Evolutionary conservation across 768 basidiomycete species (phyloP), one percentile per base, ranked within the genome.

Genomic region (Royoungia palumana): DNA sequence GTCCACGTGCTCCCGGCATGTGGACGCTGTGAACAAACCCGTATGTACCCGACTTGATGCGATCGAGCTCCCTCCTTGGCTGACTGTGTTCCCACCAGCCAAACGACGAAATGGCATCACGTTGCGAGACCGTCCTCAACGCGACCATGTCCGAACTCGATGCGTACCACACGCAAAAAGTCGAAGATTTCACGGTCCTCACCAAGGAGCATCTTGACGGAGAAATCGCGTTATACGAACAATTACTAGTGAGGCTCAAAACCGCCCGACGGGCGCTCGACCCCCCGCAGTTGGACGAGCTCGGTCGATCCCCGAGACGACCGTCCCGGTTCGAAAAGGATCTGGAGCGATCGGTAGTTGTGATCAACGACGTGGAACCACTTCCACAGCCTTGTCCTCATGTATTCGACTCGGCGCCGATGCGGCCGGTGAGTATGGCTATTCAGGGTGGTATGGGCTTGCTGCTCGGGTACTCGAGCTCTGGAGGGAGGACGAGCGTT

Each of bases 91-190:
- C 17, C n/a, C 10, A 24, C 13, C 60, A 86, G 83, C 64, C 75
- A 13, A 74, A 85, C 56, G 82, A 85, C 41, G 83, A 86, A 16
- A 68, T 85, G 53, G 81, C 82, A 2, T 75, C 80, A 4, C 80
- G 91, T 17, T 92, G 87, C 63, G 91, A 94, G 68, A 93, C 91
- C 0, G 88, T 92, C 7, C 70, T 94, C 22, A 93, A 94, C 64
- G 83, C 82, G 9, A 92, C 90, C 2, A 85, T 91, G 82, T 88
- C 91, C 1, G 90, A 94, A 71, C 82, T 93, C 74, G 86, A 89
- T 42, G 81, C 77, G 2, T 88, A 90, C 56, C 87, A 90, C 61
- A 67, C 71, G 0, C 86, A 89, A 64, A 87, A 89, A 64, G 61
- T 65, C 7, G 85, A 88, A 58, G 88, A 91, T 56, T 82, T 92